Evolutionary conservation across 2,329 filamentous ascomycete species (phyloP).

Genomic region (Exophiala viscosa): DNA sequence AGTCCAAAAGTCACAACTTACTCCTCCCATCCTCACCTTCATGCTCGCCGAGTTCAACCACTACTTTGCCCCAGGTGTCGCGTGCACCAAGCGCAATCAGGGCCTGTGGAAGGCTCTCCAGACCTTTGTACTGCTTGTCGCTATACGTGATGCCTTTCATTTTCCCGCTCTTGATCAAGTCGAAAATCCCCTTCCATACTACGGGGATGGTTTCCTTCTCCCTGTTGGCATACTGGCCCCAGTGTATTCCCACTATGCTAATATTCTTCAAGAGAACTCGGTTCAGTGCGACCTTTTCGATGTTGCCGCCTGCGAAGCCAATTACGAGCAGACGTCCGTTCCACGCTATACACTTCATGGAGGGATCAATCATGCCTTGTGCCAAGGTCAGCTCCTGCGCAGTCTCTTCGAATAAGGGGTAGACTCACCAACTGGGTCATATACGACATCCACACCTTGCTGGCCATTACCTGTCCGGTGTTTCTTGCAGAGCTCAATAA

Average conservation of each 20-base stretch:
- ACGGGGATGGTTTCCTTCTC: slow-evolving; percentile 65
- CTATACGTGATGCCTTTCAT: slow-evolving; percentile 78
- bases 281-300: slow-evolving; percentile 91
- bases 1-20: slow-evolving; percentile 31
- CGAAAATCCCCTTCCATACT: slow-evolving; percentile 81
- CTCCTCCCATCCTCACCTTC: slow-evolving; percentile 52
- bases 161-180: slow-evolving; percentile 72
- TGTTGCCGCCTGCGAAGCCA: slow-evolving; percentile 79
- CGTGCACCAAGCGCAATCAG: slow-evolving; percentile 72
- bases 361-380: slow-evolving; percentile 66
- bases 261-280: slow-evolving; percentile 93
- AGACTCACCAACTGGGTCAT: slow-evolving; percentile 73
- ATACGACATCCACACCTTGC: slow-evolving; percentile 82
- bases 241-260: slow-evolving; percentile 81
- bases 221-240: slow-evolving; percentile 73
- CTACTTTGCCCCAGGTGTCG: slow-evolving; percentile 94
- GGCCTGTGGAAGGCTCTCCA: slow-evolving; percentile 74
- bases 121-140: slow-evolving; percentile 75
- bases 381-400: background rate
- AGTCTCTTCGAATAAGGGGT: background rate
- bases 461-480: slow-evolving; percentile 61
- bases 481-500: slow-evolving; percentile 61
- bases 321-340: slow-evolving; percentile 84
- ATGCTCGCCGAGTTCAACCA: slow-evolving; percentile 75
- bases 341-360: slow-evolving; percentile 89